Evolutionary conservation across 805 yeast genomes (phyloP).

Genomic region (Candida adriatica): DNA sequence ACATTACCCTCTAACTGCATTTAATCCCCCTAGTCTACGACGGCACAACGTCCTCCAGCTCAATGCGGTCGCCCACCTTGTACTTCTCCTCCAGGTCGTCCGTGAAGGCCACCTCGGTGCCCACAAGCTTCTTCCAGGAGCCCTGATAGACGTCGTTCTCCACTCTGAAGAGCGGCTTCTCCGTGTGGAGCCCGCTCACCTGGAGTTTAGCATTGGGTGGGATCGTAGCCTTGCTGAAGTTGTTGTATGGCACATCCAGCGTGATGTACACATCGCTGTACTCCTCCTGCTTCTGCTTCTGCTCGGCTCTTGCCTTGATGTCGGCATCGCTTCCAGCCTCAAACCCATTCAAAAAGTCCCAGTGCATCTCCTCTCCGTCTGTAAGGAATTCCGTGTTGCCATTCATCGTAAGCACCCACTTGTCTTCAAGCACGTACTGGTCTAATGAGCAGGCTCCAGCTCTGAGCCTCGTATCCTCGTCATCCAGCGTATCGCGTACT

Average conservation of each 20-base stretch:
- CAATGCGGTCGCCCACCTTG: conserved; percentile 17
- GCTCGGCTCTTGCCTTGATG: conserved; percentile 44
- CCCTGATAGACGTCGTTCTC: conserved; percentile 64
- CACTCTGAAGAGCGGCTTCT: conserved; percentile 49
- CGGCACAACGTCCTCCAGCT: conserved; percentile 21
- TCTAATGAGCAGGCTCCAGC: conserved; percentile 88
- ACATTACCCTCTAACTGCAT: too few relatives aligned
- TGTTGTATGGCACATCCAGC: conserved; percentile 40
- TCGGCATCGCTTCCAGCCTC: conserved; percentile 93
- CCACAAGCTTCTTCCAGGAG: conserved; percentile 69
- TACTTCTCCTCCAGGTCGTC: conserved; percentile 19
- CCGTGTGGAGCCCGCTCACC: conserved; percentile 47
- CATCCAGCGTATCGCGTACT: conserved; percentile 45
- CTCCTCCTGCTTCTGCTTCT: conserved; percentile 23
- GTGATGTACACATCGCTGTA: conserved; percentile 46
- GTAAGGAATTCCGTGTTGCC: conserved; percentile 68
- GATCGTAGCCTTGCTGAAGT: conserved; percentile 25
- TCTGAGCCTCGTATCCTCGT: conserved; percentile 42
- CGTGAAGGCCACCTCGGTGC: conserved; percentile 52
- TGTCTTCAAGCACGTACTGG: conserved; percentile 35
- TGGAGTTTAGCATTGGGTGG: conserved; percentile 40
- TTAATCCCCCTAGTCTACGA: too few relatives aligned
- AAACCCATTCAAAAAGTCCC: conserved; percentile 72
- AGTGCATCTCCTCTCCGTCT: conserved; percentile 87
- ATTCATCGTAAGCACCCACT: conserved; percentile 61